A percentile compares a stretch with the other conserved stretches of the same genome.
phyloP scores from a whole-genome alignment of 228 moss, liverwort and hornwort genomes.

The Sphagnum magellanicum region DNA sequence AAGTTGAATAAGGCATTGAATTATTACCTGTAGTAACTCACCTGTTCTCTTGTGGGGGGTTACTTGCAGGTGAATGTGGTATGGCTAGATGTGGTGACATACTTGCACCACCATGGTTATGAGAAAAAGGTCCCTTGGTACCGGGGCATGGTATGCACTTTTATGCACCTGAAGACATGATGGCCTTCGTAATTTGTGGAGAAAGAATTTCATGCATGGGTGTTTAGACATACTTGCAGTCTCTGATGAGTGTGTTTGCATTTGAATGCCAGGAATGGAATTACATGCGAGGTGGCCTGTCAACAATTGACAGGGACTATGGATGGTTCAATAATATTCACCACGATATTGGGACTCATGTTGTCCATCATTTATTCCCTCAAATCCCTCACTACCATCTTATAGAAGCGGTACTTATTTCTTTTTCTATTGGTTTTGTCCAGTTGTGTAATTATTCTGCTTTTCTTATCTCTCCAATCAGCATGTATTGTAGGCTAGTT shows the following conservation, averaged over 20 bases:
- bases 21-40: no score
- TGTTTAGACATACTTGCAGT: no score
- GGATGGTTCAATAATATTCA: slow-evolving; percentile 78
- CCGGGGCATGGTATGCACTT: slow-evolving; percentile 36
- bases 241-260: neutral
- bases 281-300: slow-evolving; percentile 70
- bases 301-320: slow-evolving; percentile 74
- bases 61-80: slow-evolving; percentile 41
- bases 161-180: no score
- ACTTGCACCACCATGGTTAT: slow-evolving; percentile 79
- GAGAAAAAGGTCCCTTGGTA: slow-evolving; percentile 83
- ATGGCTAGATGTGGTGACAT: slow-evolving; percentile 62
- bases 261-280: slow-evolving; percentile 55
- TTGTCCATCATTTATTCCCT: slow-evolving; percentile 72
- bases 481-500: no score
- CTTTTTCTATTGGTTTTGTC: no score
- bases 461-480: no score
- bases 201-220: no score
- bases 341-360: slow-evolving; percentile 83
- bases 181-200: no score
- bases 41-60: neutral
- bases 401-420: slow-evolving; percentile 43
- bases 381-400: slow-evolving; percentile 80
- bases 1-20: no score
- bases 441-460: no score